phyloP scores from a whole-genome alignment of 805 yeast genomes.

The Saturnispora zaruensis region DNA sequence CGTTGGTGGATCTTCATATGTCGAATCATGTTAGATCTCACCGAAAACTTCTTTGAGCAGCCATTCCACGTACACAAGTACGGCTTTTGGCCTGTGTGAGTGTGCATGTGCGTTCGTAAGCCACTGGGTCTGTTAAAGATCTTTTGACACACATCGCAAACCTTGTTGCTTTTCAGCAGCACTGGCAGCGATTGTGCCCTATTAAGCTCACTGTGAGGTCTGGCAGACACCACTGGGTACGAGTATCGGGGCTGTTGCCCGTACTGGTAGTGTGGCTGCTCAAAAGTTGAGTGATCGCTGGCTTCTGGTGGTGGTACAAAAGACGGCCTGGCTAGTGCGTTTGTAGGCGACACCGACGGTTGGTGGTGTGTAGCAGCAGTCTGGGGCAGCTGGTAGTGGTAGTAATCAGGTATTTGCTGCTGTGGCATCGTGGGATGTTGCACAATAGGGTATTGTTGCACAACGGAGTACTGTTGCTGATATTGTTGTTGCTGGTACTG shows the following conservation, averaged over 20 bases:
- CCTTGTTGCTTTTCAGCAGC: background rate
- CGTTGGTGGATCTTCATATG: slow-evolving; percentile 58
- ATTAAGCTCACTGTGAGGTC: background rate
- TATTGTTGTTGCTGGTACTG: background rate
- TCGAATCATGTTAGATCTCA: slow-evolving; percentile 73
- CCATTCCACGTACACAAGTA: slow-evolving; percentile 59
- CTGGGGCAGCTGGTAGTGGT: background rate
- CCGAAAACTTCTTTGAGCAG: slow-evolving; percentile 64
- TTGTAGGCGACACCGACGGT: background rate
- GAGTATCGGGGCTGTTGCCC: background rate
- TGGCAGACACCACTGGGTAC: background rate
- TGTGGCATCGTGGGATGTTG: background rate
- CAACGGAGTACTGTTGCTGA: background rate
- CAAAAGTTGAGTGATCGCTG: background rate
- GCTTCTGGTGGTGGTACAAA: background rate
- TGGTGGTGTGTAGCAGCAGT: background rate
- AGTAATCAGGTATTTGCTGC: background rate
- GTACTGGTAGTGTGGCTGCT: background rate
- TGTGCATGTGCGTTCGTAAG: slow-evolving; percentile 70
- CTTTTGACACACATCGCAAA: background rate
- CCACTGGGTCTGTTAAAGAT: slow-evolving; percentile 59
- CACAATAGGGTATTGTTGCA: background rate
- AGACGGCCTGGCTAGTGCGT: background rate
- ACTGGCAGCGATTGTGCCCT: background rate
- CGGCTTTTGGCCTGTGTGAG: slow-evolving; percentile 88